These are phyloP conservation scores for Neocatenulostroma microsporum DNA, from an alignment of 2,329 filamentous ascomycete species.

Conservation along the genomic window DNA sequence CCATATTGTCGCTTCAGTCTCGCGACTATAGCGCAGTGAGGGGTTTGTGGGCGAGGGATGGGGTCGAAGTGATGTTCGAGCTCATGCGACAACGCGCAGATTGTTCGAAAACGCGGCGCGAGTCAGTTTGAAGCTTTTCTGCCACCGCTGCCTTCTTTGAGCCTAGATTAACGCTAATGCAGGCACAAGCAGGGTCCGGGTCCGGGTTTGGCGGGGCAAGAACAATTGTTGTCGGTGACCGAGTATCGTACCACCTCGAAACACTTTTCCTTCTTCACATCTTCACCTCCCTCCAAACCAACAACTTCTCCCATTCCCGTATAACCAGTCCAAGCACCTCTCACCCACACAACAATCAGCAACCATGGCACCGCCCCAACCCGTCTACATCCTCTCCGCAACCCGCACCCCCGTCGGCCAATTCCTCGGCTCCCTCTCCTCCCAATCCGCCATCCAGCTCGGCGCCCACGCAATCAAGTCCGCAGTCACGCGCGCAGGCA, in stretches of 20 bases:
- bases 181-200: neutral
- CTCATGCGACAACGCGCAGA: too few relatives aligned
- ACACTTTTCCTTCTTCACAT: slow-evolving; percentile 1
- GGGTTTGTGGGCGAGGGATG: neutral
- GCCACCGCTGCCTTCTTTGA: too few relatives aligned
- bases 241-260: neutral
- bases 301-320: neutral
- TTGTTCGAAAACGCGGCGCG: neutral
- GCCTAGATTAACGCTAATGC: neutral
- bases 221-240: neutral
- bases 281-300: neutral
- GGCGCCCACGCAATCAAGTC: slow-evolving; percentile 77
- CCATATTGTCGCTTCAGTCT: slow-evolving; percentile 56
- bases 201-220: neutral
- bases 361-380: slow-evolving; percentile 64
- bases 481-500: slow-evolving; percentile 76
- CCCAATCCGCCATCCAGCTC: slow-evolving; percentile 75
- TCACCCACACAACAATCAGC: slow-evolving; percentile 8
- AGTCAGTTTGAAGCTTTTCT: neutral
- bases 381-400: slow-evolving; percentile 93
- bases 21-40: too few relatives aligned
- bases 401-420: slow-evolving; percentile 72
- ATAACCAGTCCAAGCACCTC: neutral
- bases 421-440: slow-evolving; percentile 88
- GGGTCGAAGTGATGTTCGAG: slow-evolving; percentile 31